These are phyloP conservation scores for Ophiocordyceps camponoti-rufipedis DNA, from an alignment of 2,329 filamentous ascomycete species.

Conservation along the genomic window DNA sequence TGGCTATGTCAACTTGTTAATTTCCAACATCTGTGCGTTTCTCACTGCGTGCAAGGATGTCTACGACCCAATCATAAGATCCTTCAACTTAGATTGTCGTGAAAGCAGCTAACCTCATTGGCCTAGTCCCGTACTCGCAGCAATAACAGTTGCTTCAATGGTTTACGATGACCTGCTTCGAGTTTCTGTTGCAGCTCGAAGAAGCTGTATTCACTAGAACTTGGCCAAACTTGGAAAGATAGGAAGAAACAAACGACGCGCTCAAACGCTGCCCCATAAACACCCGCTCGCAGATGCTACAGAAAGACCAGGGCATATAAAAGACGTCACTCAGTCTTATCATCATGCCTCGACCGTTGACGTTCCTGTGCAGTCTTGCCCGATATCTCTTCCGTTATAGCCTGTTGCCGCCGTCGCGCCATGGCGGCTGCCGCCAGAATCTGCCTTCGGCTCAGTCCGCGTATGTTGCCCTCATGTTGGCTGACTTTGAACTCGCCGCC, in stretches of 20 bases:
- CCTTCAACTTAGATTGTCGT: too few species aligned
- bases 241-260: neutral
- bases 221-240: too few species aligned
- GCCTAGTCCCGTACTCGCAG: too few species aligned
- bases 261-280: neutral
- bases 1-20: too few species aligned
- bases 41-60: too few species aligned
- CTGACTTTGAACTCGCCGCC: constrained; percentile 23
- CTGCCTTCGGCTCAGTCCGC: constrained; percentile 48
- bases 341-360: constrained; percentile 7
- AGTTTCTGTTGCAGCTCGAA: too few species aligned
- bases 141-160: too few species aligned
- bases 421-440: constrained; percentile 40
- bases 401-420: constrained; percentile 16
- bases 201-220: too few species aligned
- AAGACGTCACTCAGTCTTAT: constrained; percentile 7
- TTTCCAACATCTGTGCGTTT: too few species aligned
- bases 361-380: constrained; percentile 13
- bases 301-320: neutral
- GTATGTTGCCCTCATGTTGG: constrained; percentile 16
- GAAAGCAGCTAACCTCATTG: too few species aligned
- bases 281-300: neutral
- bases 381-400: constrained; percentile 12
- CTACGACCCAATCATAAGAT: too few species aligned
- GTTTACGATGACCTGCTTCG: too few species aligned